phyloP scores from a whole-genome alignment of 495 filamentous ascomycete species.

The Aspergillus avenaceus region DNA sequence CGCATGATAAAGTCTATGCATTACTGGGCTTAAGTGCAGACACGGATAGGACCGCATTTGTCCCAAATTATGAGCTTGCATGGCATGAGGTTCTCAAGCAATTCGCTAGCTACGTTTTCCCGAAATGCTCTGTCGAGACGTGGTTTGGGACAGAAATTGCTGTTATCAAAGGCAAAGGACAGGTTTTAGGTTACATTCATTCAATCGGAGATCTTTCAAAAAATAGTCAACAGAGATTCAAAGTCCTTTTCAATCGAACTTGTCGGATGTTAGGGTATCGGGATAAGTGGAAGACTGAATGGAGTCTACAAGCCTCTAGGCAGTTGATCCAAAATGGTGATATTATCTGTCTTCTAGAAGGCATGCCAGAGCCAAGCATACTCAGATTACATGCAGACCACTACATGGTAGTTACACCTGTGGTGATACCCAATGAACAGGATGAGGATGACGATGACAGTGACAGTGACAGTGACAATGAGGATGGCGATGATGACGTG shows the following conservation, averaged over 20 bases:
- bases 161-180: too few relatives aligned
- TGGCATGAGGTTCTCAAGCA: too few relatives aligned
- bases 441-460: background rate
- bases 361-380: constrained; percentile 20
- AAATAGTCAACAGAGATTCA: constrained; percentile 14
- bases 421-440: background rate
- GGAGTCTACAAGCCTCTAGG: constrained; percentile 21
- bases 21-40: too few relatives aligned
- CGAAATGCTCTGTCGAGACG: too few relatives aligned
- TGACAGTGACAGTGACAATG: too few relatives aligned
- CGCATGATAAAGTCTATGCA: too few relatives aligned
- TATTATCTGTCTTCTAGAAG: constrained; percentile 25
- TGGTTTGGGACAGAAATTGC: too few relatives aligned
- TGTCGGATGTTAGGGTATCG: constrained; percentile 3
- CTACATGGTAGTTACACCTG: background rate
- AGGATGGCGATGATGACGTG: background rate
- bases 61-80: too few relatives aligned
- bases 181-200: too few relatives aligned
- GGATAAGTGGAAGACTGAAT: constrained; percentile 8
- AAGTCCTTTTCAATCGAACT: constrained; percentile 18
- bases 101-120: too few relatives aligned
- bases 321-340: constrained; percentile 17
- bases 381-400: constrained; percentile 17
- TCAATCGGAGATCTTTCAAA: too few relatives aligned
- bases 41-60: too few relatives aligned